Evolutionary conservation across 345 rosid genomes (phyloP), one percentile per base, ranked within the genome.

Genomic region (Syzygium grande): DNA sequence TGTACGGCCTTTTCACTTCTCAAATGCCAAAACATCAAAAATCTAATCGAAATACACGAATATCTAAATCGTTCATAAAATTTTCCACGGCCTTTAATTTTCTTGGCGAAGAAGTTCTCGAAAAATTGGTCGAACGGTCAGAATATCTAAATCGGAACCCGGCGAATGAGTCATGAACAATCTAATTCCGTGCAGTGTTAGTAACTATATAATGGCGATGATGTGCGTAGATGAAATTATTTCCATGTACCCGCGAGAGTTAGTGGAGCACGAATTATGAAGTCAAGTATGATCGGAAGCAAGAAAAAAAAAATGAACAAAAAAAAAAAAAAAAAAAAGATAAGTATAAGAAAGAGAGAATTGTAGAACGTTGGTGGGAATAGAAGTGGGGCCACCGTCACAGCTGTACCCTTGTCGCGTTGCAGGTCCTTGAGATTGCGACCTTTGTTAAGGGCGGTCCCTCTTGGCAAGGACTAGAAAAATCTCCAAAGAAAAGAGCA

Each of bases 401-500:
- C 89, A 92, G 93, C 93, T 91, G 93, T 92, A 52, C 88, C 87
- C 30, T 85, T 89, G 80, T 94, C 92, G 90, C 91, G 68, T 73
- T 55, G 88, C 89, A 51, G n/a, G 51, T 59, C 88, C 91, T 91
- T 77, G 87, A 90, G 92, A 90, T 56, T 17, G 88, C 85, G 90
- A 91, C 86, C 29, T 68, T 63, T 29, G 38, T 58, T n/a, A 34
- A 46, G 85, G 2, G 87, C 63, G 92, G 92, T 90, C 92, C 92
- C 91, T 30, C 49, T 55, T 58, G 80, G 14, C 80, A 5, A 73
- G 80, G 80, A 19, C 38, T 73, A 9, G 80, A 34, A 73, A 68
- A 34, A 68, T 73, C 25, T 38, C 49, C 1, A 41, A 38, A 38
- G 5, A 41, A 41, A 21, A 41, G 80, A 9, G 27, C n/a, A 11